phyloP scores from a whole-genome alignment of 148 eudicot species.

The Dysphania ambrosioides region DNA sequence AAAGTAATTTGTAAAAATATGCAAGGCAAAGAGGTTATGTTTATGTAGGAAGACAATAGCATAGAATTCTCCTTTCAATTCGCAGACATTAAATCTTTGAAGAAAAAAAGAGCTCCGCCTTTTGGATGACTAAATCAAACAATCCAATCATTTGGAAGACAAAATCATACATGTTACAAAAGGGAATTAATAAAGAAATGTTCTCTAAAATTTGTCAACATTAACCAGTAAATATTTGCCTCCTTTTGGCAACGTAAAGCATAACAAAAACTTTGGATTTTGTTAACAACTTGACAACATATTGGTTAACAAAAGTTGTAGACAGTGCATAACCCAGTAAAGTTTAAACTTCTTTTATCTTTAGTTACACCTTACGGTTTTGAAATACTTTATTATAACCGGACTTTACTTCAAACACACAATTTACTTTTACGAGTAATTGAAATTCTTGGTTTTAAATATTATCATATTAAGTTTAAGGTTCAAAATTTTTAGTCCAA shows the following conservation, averaged over 20 bases:
- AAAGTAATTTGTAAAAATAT: too few species aligned
- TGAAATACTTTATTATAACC: not conserved
- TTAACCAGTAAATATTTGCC: slow-evolving; percentile 7
- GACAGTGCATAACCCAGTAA: slow-evolving; percentile 5
- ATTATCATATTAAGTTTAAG: too few species aligned
- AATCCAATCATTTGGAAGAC: slow-evolving; percentile 23
- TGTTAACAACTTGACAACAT: not conserved
- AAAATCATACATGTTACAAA: slow-evolving; percentile 18
- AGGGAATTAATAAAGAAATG: slow-evolving; percentile 9
- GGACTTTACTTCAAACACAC: not conserved
- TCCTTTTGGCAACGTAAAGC: slow-evolving; percentile 7
- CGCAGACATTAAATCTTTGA: not conserved
- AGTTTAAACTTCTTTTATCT: not conserved
- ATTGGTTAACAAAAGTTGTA: not conserved
- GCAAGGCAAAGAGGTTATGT: too few species aligned
- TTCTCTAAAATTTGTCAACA: slow-evolving; percentile 23
- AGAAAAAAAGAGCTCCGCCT: slow-evolving; percentile 10
- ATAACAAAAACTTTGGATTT: slow-evolving; percentile 14
- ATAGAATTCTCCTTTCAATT: slow-evolving; percentile 3
- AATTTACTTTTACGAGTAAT: not conserved
- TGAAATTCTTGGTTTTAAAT: too few species aligned
- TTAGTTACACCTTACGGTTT: not conserved
- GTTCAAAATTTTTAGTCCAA: too few species aligned
- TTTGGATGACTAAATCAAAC: slow-evolving; percentile 1
- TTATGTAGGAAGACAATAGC: not conserved